These are phyloP conservation scores for Microbotryomycetes sp. DNA, from an alignment of 1,284 basidiomycete species.

Conservation along the genomic window DNA sequence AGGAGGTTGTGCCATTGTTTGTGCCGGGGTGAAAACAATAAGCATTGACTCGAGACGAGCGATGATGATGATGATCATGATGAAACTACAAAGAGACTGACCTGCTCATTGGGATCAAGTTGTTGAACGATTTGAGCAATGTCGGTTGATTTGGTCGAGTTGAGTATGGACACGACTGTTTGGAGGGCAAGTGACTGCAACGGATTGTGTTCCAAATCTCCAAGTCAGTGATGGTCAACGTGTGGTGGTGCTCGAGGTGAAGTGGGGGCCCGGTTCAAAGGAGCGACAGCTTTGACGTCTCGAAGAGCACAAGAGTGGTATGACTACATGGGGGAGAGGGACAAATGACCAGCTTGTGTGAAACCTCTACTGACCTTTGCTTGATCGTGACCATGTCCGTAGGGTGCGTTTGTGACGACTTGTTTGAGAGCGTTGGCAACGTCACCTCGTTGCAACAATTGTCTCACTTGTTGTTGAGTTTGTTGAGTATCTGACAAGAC, in stretches of 20 bases:
- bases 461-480: conserved; percentile 65
- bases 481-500: conserved; percentile 68
- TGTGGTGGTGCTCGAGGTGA: too few relatives aligned
- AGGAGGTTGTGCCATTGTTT: too few relatives aligned
- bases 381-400: conserved; percentile 71
- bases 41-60: not conserved
- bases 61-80: too few relatives aligned
- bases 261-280: too few relatives aligned
- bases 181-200: conserved; percentile 67
- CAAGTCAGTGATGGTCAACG: too few relatives aligned
- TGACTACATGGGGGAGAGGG: too few relatives aligned
- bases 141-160: conserved; percentile 87
- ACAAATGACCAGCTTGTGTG: too few relatives aligned
- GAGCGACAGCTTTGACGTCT: too few relatives aligned
- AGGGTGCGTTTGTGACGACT: conserved; percentile 71
- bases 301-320: too few relatives aligned
- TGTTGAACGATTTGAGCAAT: conserved; percentile 69
- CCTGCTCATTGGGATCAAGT: conserved; percentile 68
- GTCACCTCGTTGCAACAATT: conserved; percentile 63
- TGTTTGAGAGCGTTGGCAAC: conserved; percentile 61
- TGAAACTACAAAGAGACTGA: too few relatives aligned
- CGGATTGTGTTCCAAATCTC: conserved; percentile 5
- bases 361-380: conserved; percentile 86
- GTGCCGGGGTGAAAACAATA: not conserved
- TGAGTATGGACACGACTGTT: conserved; percentile 84